A percentile compares a stretch with the other conserved stretches of the same genome.
Conservation (phyloP, 2,329 filamentous ascomycete species). For the Penicillium sclerotigenum region DNA sequence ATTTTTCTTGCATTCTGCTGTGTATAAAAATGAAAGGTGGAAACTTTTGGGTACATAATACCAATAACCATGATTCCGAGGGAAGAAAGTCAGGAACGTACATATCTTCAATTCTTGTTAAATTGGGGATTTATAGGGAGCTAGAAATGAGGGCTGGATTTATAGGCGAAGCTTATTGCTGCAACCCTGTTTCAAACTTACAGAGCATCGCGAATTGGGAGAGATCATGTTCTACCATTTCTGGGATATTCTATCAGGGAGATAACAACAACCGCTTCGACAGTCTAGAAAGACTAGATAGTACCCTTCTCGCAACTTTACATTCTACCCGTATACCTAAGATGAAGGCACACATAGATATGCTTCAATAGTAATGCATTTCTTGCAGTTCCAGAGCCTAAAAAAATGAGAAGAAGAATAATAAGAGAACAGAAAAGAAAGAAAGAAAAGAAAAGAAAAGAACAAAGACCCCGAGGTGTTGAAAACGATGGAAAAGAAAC, state of each 20-base stretch:
- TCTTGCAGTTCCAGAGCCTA: neutral
- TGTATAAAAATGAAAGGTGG: too few relatives aligned
- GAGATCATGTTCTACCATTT: neutral
- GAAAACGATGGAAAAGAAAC: slow-evolving; percentile 7
- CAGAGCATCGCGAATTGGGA: neutral
- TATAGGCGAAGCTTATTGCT: too few relatives aligned
- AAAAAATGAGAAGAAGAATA: neutral
- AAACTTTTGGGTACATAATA: too few relatives aligned
- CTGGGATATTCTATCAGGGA: neutral
- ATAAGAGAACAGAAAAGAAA: slow-evolving; percentile 11
- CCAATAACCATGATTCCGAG: too few relatives aligned
- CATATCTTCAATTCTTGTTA: too few relatives aligned
- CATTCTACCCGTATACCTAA: neutral
- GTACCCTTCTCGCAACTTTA: neutral
- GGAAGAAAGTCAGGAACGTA: too few relatives aligned
- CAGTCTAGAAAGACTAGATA: neutral
- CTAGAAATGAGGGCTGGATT: too few relatives aligned
- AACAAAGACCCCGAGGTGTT: slow-evolving; percentile 1
- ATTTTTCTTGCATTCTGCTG: too few relatives aligned
- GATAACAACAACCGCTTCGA: neutral
- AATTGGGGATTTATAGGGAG: too few relatives aligned
- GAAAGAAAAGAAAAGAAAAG: slow-evolving; percentile 10
- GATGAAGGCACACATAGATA: neutral
- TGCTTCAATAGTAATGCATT: neutral
- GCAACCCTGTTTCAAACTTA: neutral